phyloP scores from a whole-genome alignment of 306 rosid species.

The Astragalus membranaceus region DNA sequence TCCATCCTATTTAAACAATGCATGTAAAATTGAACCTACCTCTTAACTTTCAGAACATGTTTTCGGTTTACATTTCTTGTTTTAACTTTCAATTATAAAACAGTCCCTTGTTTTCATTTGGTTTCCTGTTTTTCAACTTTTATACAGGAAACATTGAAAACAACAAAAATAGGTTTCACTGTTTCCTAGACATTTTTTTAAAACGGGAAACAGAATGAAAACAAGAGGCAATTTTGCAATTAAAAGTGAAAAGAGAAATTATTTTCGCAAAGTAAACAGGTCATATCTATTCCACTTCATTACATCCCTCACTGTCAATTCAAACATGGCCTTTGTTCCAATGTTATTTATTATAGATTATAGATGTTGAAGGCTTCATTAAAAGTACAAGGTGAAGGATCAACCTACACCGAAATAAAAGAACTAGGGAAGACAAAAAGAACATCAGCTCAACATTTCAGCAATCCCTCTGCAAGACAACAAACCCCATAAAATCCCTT shows the following conservation, averaged over 20 bases:
- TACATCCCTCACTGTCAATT: neutral
- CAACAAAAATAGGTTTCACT: no score
- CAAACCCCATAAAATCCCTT: neutral
- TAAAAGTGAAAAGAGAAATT: no score
- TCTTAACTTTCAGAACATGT: no score
- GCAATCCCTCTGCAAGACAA: neutral
- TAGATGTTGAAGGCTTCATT: neutral
- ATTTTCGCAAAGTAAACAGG: no score
- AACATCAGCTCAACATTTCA: neutral
- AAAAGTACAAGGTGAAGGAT: neutral
- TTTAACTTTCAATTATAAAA: no score
- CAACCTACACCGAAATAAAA: neutral
- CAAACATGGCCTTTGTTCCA: neutral
- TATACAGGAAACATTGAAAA: no score
- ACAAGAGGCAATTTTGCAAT: no score
- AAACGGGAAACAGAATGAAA: no score
- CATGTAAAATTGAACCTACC: neutral
- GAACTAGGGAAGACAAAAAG: neutral
- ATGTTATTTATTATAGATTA: neutral
- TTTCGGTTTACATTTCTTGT: no score
- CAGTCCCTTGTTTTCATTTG: no score
- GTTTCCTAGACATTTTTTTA: no score
- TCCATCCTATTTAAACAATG: neutral
- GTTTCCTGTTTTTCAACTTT: no score
- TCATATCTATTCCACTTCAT: neutral